Evolutionary conservation across 169 alveolate species (phyloP).

Genomic region (Eimeria maxima): DNA sequence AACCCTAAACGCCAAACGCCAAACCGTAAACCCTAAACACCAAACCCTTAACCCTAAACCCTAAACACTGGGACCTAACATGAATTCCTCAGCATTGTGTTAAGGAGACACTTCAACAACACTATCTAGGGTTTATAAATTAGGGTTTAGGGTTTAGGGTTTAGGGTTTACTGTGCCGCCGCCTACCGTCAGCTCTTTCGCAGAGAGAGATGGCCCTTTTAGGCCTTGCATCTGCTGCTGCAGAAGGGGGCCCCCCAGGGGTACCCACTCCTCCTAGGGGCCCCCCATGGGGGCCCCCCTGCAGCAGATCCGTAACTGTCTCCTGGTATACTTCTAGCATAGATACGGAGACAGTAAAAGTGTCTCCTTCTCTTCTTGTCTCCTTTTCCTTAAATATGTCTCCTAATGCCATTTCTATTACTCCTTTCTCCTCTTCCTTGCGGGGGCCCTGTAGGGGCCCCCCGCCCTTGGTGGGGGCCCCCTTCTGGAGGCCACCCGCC

Average conservation of each 20-base stretch:
- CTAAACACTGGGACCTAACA: background rate
- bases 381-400: constrained; percentile 21
- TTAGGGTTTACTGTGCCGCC: background rate
- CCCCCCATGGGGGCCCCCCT: background rate
- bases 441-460: background rate
- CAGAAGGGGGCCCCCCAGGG: background rate
- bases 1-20: background rate
- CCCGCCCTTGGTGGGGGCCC: background rate
- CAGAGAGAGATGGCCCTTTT: constrained; percentile 41
- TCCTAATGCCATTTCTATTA: background rate
- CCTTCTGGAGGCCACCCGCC: background rate
- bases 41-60: background rate
- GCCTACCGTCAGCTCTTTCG: constrained; percentile 37
- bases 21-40: background rate
- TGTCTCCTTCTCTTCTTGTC: background rate
- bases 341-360: constrained; percentile 16
- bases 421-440: background rate
- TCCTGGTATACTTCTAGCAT: constrained; percentile 58
- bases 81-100: background rate
- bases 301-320: background rate
- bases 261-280: background rate
- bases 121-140: background rate
- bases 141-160: background rate
- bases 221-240: background rate
- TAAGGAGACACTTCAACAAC: background rate